A percentile compares a stretch with the other conserved stretches of the same genome.
Conservation (phyloP, 305 asterid genomes). For the Solanum hybrid region DNA sequence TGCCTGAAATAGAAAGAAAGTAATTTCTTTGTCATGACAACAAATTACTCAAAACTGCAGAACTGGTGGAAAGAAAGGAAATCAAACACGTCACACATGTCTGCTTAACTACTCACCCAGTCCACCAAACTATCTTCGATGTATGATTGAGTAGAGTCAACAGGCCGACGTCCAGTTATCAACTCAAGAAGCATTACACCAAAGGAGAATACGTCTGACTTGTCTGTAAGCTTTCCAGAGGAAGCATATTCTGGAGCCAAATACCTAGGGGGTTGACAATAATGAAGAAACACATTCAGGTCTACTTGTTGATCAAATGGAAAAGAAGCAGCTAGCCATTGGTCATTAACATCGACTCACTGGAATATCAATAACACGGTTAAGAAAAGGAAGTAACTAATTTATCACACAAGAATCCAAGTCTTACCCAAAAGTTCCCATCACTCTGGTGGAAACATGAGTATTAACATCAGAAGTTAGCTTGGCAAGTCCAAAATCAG, state of each 20-base stretch:
- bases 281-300: background rate
- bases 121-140: constrained; percentile 75
- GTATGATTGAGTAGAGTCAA: constrained; percentile 39
- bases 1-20: constrained; percentile 38
- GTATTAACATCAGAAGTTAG: constrained; percentile 51
- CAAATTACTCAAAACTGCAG: background rate
- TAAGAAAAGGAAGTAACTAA: background rate
- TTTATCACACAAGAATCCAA: background rate
- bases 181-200: constrained; percentile 75
- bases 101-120: constrained; percentile 41
- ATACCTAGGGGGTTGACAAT: constrained; percentile 27
- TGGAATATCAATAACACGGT: background rate
- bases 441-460: constrained; percentile 70
- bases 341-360: background rate
- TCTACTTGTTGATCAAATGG: background rate
- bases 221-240: constrained; percentile 66
- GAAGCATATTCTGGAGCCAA: constrained; percentile 79
- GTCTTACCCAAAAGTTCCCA: constrained; percentile 82
- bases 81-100: background rate
- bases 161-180: constrained; percentile 70
- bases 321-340: background rate
- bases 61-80: background rate
- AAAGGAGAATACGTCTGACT: constrained; percentile 68
- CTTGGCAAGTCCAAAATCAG: constrained; percentile 81
- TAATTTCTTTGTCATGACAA: background rate